Evolutionary conservation across 2,329 filamentous ascomycete genomes (phyloP), one percentile per base, ranked within the genome.

Genomic region (Dothiorella sarmentorum): DNA sequence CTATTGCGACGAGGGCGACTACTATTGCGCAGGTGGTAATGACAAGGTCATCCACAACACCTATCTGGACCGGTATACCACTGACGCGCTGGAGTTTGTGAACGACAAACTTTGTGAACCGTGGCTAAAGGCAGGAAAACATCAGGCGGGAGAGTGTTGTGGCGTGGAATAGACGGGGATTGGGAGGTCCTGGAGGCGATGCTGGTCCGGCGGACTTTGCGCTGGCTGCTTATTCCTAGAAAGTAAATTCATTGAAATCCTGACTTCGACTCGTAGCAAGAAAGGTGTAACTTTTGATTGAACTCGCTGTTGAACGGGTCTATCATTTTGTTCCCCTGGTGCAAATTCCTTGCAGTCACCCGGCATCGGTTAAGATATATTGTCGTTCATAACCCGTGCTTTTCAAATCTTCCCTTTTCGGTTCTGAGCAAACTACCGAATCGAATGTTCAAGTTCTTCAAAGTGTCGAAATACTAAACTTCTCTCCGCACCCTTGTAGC

Each of bases 1-100:
- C 38, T 56, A 56, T 38, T 56, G 52, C 24, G 52, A 56, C 20
- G 35, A 43, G 37, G 40, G 40, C 15, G 52, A 56, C 27, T 22
- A 24, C 6, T 56, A 43, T 38, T 56, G 52, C 29, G 38, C 52
- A 1, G 26, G 27, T n/a, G 52, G 52, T 9, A 42, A 56, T 11
- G 27, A 44, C 17, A 24, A 27, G 1, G n/a, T 44, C 9, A 24
- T 43, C 7, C 52, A 56, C 11, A 15, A 44, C n/a, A 56, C 52
- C 15, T 56, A 56, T 15, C 18, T 40, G 38, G 52, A 56, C 6
- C 11, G 52, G n/a, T 56, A 56, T 20, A 44, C 37, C 26, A 18
- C 26, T 9, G 18, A 43, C n/a, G 52, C 37, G 17, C 15, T 56
- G n/a, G 52, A 44, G 10, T 56, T 56, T 17, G 52, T 56, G 26